Base-by-base conservation (phyloP, 2,329 filamentous ascomycete species). In the Penicillium hordei region DNA sequence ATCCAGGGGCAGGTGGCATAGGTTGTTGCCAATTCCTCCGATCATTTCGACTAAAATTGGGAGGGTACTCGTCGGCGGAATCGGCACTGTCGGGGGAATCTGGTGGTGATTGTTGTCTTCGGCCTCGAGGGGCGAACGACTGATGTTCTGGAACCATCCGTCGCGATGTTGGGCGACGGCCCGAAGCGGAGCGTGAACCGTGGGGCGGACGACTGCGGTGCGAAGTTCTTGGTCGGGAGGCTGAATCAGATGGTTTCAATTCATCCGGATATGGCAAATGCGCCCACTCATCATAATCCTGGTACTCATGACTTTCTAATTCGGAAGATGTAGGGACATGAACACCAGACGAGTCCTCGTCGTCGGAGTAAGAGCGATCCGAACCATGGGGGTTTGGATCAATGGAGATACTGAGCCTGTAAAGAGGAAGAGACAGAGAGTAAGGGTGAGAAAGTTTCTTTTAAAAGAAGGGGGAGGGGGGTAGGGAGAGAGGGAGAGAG, bases 81-180 rank as follows among this genome's bases (percentile, higher is more conserved):
- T 89, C 88, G 78, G 83, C 80, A 72, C 82, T 89, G 78, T 85
- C 83, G 55, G 84, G 79, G 63, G 81, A 79, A 61, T 78, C 78
- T 63, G 83, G 82, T 63, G 83, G 82, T 58, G 72, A 78, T 75
- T 75, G 79, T 63, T 74, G 76, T 68, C 68, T 77, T 62, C 70
- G 78, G 60, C 71, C 72, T 56, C 72, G 76, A 60, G 72, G 76
- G 50, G 62, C 56, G 52, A 68, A 70, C 23, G 70, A 68, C 48
- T 74, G 73, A 53, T 72, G 74, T 55, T 76, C 77, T 51, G 66
- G 69, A 29, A 65, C 57, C 58, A 74, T 66, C 54, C 73, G 74
- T 53, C 74, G 74, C 46, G 68, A 62, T 34, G 67, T 66, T 60
- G 70, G 74, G 48, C 76, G 78, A 58, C 72, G 76, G 57, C 68